phyloP scores from a whole-genome alignment of 2,329 filamentous ascomycete genomes.

The Trichoderma guizhouense region DNA sequence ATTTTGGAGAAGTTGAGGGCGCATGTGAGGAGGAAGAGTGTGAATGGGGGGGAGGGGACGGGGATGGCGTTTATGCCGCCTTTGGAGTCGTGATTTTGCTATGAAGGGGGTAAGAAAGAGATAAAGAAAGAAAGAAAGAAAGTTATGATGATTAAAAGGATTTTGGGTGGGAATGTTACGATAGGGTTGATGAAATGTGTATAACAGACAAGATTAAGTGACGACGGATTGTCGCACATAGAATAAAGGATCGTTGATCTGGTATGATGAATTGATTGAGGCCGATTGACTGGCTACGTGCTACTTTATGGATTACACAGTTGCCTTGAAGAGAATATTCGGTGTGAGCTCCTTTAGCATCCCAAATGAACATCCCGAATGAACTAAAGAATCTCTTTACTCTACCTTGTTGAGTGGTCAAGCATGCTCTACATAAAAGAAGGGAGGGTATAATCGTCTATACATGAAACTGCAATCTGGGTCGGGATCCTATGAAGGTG shows the following conservation, averaged over 20 bases:
- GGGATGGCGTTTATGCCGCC: conserved; percentile 60
- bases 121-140: neutral
- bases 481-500: neutral
- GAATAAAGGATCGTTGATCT: neutral
- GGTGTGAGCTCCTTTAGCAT: neutral
- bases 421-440: neutral
- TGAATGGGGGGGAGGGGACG: conserved; percentile 36
- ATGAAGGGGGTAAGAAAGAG: no score
- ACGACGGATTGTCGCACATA: neutral
- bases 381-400: neutral
- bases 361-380: neutral
- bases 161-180: neutral
- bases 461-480: neutral
- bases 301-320: neutral
- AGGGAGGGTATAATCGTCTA: neutral
- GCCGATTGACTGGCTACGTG: neutral
- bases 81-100: conserved; percentile 28
- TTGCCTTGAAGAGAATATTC: neutral
- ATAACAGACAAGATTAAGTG: neutral
- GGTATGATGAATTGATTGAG: neutral
- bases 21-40: conserved; percentile 68
- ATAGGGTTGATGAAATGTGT: neutral
- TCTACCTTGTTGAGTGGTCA: neutral
- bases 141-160: neutral
- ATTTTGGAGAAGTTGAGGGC: conserved; percentile 71